Evolutionary conservation across 2,329 filamentous ascomycete genomes (phyloP), one percentile per base, ranked within the genome.

Genomic region (Emmonsiellopsis sp.): DNA sequence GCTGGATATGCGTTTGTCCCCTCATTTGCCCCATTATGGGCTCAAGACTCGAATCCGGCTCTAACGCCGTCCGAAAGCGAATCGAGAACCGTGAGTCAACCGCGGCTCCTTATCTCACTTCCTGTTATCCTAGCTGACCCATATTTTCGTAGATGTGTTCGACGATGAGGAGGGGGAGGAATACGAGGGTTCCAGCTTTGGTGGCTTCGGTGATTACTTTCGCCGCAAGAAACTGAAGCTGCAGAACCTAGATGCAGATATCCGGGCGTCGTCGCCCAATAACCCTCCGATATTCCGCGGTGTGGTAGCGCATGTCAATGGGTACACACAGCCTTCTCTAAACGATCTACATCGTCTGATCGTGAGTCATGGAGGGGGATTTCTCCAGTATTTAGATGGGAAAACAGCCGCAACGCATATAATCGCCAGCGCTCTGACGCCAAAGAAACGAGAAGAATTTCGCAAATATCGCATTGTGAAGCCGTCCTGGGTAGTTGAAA

Each of bases 331-430:
- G 62, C 93, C 93, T 0, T 89, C 91, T 1, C 75, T 96, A 51
- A 91, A 90, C 61, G 83, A 95, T 76, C 80, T 98, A 14, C 92
- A 95, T 72, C 83, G 77, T 51, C 79, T 95, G 56, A 86, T 98
- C 53, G 92, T 98, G 14, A 82, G 86, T 61, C 84, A 97, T 80
- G 93, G 93, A n/a, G 94, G 91, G 34, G 88, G 87, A 0, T 97
- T 95, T 61, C 79, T 96, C 56, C 93, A 98, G 68, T 97, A 97
- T 63, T 75, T 98, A 9, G 91, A 96, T 68, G 87, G 85, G 39
- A 98, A 98, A 74, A 97, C 92, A 0, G 86, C 87, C 66, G 92
- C 90, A 0, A 98, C 94, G 0, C 92, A 98, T 67, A 95, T 98
- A 60, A 90, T 98, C 61, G 91, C 92, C 3, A 92, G 89, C 51